Conservation (phyloP, 1,284 basidiomycete genomes). For the Apiotrichum laibachii region DNA sequence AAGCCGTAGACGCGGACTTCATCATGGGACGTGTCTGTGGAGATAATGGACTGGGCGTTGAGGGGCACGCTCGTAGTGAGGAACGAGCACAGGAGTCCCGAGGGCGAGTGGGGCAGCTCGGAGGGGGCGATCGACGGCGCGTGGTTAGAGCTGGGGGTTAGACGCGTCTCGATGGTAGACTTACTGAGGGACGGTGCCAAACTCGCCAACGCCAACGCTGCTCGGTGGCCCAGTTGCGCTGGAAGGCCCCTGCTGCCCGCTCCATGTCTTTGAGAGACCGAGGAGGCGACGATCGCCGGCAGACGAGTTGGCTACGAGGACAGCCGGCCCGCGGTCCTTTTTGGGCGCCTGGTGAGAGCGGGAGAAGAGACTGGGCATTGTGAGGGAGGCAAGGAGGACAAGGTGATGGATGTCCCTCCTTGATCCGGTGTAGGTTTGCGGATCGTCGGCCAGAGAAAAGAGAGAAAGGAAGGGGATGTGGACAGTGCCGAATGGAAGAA, state of each 20-base stretch:
- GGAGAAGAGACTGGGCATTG: constrained; percentile 27
- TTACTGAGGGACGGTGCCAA: constrained; percentile 20
- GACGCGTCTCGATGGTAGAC: neutral
- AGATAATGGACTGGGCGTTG: constrained; percentile 26
- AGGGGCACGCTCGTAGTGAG: constrained; percentile 32
- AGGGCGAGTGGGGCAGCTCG: constrained; percentile 2
- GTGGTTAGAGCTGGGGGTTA: neutral
- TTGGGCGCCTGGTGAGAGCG: constrained; percentile 23
- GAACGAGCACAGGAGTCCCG: constrained; percentile 31
- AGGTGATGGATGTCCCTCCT: no score
- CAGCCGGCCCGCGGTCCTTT: constrained; percentile 21
- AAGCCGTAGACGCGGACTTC: constrained; percentile 36
- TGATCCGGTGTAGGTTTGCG: no score
- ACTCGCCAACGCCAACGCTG: constrained; percentile 21
- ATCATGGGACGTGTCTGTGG: constrained; percentile 35
- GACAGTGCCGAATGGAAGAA: no score
- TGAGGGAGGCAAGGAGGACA: neutral
- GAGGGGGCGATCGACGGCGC: neutral
- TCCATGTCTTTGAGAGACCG: constrained; percentile 24
- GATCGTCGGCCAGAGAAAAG: no score
- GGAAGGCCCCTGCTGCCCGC: constrained; percentile 4
- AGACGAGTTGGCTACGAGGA: constrained; percentile 13
- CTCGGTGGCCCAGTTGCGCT: neutral
- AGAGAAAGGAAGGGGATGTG: no score
- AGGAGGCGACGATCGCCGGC: constrained; percentile 15